Base-by-base conservation (phyloP, 495 filamentous ascomycete genomes). In the Xylaria longipes region DNA sequence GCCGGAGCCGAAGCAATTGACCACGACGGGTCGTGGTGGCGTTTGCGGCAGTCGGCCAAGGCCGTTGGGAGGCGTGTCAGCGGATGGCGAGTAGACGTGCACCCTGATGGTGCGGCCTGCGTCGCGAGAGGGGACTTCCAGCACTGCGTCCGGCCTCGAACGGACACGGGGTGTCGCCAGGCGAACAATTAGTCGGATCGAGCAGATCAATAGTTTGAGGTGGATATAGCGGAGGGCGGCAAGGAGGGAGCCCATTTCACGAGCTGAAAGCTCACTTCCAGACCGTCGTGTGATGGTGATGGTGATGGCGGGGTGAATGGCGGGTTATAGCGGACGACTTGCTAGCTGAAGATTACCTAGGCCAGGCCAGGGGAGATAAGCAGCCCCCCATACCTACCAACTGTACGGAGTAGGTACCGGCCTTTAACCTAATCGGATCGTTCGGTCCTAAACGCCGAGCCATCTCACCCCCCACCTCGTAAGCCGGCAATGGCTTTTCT, bases 1-100 rank as follows among this genome's bases (percentile, higher is more conserved):
- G 5, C 84, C 84, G 56, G 83, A 82, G 17, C 84, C 84, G 39
- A 82, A 82, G 60, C 82, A 83, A 60, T 85, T 87, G 69, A 87
- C 66, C 50, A 87, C 76, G 1, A 85, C 80, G 11, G 83, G 83
- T 22, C 33, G 74, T 54, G 82, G 74, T 54, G 82, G 79, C 31
- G 57, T 46, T 22, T 58, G 39, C 39, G 54, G 35, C n/a, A n/a
- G 20, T 5, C 46, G 61, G 0, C 76, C 71, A 4, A 74, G 56
- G 31, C 31, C 29, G 9, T 54, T 11, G 7, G 64, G 35, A 52
- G 45, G 17, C 17, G 9, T 29, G 31, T 7, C 60, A n/a, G 62
- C 29, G 29, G 20, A 37, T 20, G 83, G 70, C 33, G 71, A 77
- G 76, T 87, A 87, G 65, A 86, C 65, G 77, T 86, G 82, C 35